Evolutionary conservation across 805 yeast species (phyloP).

Genomic region (Brettanomyces bruxellensis): DNA sequence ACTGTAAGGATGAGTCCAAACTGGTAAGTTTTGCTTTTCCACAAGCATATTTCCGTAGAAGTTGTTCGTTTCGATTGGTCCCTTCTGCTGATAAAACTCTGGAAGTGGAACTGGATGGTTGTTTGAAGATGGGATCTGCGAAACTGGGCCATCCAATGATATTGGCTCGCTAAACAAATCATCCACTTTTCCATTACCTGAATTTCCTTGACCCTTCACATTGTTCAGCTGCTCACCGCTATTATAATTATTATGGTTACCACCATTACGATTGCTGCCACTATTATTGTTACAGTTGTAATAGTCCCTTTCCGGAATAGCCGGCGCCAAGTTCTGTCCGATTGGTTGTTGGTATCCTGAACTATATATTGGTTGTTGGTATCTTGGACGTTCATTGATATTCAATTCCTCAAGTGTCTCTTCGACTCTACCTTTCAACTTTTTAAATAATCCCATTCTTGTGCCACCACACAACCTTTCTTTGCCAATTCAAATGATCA

Average conservation of each 20-base stretch:
- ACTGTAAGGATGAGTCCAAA: conserved; percentile 79
- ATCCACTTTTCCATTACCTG: background rate
- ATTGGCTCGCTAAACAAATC: conserved; percentile 16
- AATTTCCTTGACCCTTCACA: no score
- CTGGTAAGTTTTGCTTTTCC: conserved; percentile 56
- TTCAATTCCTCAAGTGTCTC: background rate
- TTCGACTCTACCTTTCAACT: conserved; percentile 9
- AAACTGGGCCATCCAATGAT: conserved; percentile 12
- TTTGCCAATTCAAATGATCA: no score
- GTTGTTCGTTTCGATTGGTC: conserved; percentile 64
- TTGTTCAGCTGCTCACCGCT: no score
- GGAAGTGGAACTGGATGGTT: conserved; percentile 65
- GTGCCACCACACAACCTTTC: no score
- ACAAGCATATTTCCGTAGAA: conserved; percentile 68
- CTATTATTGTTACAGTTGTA: no score
- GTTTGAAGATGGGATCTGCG: conserved; percentile 33
- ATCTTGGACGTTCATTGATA: no score
- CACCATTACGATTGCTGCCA: no score
- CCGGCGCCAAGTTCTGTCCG: background rate
- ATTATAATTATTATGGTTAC: no score
- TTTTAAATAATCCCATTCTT: conserved; percentile 15
- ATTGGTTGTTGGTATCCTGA: background rate
- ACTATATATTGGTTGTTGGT: no score
- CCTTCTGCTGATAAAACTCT: conserved; percentile 33
- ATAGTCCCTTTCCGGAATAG: background rate